Evolutionary conservation across 768 basidiomycete genomes (phyloP).

Genomic region (Russula emetica): DNA sequence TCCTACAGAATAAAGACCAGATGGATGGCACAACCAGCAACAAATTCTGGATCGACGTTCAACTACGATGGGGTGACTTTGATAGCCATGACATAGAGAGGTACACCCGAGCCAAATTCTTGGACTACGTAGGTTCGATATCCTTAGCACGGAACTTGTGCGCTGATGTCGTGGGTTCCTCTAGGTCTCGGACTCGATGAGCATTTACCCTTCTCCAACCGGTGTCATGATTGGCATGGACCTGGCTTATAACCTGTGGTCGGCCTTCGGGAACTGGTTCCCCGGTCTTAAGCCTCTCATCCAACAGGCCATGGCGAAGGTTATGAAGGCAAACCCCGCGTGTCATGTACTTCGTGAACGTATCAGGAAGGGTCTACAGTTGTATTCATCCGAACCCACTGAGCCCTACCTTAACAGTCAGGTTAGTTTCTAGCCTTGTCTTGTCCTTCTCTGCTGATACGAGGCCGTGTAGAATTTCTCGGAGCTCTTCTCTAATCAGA

Average conservation of each 20-base stretch:
- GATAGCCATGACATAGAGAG: conserved; percentile 99
- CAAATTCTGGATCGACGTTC: conserved; percentile 98
- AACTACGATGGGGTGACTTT: conserved; percentile 96
- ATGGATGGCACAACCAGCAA: conserved; percentile 97
- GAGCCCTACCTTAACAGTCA: conserved; percentile 99
- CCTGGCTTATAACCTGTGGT: conserved; percentile 96
- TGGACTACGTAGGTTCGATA: conserved; percentile 75
- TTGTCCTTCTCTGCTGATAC: conserved; percentile 12
- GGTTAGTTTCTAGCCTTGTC: conserved; percentile 34
- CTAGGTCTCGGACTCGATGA: conserved; percentile 93
- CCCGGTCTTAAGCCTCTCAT: conserved; percentile 97
- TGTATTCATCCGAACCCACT: conserved; percentile 98
- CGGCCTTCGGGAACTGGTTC: conserved; percentile 99
- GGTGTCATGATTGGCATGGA: conserved; percentile 99
- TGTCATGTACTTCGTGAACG: conserved; percentile 97
- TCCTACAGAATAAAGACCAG: conserved; percentile 79
- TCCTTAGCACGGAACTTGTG: not conserved
- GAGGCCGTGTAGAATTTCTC: conserved; percentile 64
- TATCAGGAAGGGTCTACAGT: conserved; percentile 95
- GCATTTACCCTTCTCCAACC: conserved; percentile 98
- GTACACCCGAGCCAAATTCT: conserved; percentile 97
- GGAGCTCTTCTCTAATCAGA: conserved; percentile 96
- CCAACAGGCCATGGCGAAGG: conserved; percentile 98
- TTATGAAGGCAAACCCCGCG: conserved; percentile 99
- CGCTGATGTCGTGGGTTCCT: conserved; percentile 9